phyloP scores from a whole-genome alignment of 2,329 filamentous ascomycete species.

The Fusarium penzigii region DNA sequence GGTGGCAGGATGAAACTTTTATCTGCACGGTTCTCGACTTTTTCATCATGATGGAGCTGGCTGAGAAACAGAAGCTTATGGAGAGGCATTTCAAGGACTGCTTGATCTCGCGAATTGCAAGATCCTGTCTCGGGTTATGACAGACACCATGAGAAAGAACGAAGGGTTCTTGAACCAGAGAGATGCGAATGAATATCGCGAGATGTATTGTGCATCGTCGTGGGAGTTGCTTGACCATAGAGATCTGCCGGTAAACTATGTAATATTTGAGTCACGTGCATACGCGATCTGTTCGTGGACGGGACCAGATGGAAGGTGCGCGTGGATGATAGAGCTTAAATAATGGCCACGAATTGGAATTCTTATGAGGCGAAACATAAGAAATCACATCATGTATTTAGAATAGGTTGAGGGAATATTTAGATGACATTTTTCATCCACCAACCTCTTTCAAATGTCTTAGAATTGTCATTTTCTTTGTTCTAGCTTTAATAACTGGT shows the following conservation, averaged over 20 bases:
- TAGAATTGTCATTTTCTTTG: slow-evolving; percentile 2
- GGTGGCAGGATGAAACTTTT: slow-evolving; percentile 14
- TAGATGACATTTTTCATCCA: not conserved
- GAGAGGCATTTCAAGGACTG: slow-evolving; percentile 2
- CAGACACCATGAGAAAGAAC: slow-evolving; percentile 1
- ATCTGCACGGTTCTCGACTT: slow-evolving; percentile 10
- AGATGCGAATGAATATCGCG: slow-evolving; percentile 18
- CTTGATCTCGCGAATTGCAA: slow-evolving; percentile 4
- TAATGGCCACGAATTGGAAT: not conserved
- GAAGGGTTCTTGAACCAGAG: not conserved
- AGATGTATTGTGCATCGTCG: not conserved
- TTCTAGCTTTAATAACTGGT: slow-evolving; percentile 10
- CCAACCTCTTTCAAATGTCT: not conserved
- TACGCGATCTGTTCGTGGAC: slow-evolving; percentile 13
- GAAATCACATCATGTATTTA: not conserved
- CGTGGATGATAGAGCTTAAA: not conserved
- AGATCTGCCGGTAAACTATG: slow-evolving; percentile 9
- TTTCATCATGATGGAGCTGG: slow-evolving; percentile 1
- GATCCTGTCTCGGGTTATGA: slow-evolving; percentile 14
- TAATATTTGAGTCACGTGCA: slow-evolving; percentile 20
- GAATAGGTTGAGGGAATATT: not conserved
- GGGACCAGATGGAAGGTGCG: slow-evolving; percentile 2
- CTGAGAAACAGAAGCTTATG: not conserved
- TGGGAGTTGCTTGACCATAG: slow-evolving; percentile 1
- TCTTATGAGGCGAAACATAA: not conserved